phyloP scores from a whole-genome alignment of 2,329 filamentous ascomycete species.

The Colletotrichum godetiae region DNA sequence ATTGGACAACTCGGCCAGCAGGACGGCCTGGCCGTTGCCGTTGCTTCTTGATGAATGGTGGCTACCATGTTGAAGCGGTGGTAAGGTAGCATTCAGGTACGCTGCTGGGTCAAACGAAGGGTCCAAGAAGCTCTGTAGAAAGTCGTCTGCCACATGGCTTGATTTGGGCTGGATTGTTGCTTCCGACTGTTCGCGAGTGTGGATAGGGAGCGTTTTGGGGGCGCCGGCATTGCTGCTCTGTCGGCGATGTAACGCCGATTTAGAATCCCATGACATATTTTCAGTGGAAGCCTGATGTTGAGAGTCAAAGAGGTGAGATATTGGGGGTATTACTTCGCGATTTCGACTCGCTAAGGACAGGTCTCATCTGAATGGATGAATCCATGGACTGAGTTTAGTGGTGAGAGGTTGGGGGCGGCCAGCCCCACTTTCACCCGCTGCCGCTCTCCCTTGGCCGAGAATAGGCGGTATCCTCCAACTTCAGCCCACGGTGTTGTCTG shows the following conservation, averaged over 20 bases:
- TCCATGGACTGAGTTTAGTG: background rate
- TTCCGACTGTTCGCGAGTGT: constrained; percentile 52
- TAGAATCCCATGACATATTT: constrained; percentile 53
- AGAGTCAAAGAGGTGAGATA: background rate
- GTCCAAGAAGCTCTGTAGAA: constrained; percentile 79
- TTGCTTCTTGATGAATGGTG: constrained; percentile 37
- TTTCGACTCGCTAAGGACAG: constrained; percentile 6
- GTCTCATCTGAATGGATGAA: constrained; percentile 6
- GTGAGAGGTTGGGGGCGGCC: constrained; percentile 14
- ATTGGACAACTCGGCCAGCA: constrained; percentile 80
- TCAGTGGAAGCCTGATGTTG: too few relatives aligned
- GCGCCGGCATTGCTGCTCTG: constrained; percentile 58
- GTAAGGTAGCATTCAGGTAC: constrained; percentile 85
- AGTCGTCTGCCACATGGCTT: constrained; percentile 76
- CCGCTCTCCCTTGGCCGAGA: constrained; percentile 23
- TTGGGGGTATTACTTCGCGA: background rate
- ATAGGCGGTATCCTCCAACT: background rate
- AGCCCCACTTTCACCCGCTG: constrained; percentile 23
- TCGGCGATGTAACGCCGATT: constrained; percentile 53
- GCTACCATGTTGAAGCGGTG: constrained; percentile 67
- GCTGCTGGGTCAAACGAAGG: constrained; percentile 84
- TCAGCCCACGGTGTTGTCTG: background rate
- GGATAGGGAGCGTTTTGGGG: constrained; percentile 52
- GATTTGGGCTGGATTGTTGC: constrained; percentile 61
- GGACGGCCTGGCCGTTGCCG: constrained; percentile 53